These are phyloP conservation scores for Takashimella tepidaria DNA, from an alignment of 1,284 basidiomycete species.

Conservation along the genomic window DNA sequence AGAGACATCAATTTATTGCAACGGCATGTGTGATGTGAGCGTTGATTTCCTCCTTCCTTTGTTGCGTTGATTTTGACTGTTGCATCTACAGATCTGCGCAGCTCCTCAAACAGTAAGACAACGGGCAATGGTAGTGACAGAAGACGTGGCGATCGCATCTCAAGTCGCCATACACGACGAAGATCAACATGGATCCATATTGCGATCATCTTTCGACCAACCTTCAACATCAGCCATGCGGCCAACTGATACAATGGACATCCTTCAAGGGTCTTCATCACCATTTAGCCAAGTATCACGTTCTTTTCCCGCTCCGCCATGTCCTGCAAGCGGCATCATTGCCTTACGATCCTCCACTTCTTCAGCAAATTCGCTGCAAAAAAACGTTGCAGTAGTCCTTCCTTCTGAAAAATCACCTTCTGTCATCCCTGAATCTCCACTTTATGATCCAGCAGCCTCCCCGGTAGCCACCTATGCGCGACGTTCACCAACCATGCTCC, in stretches of 20 bases:
- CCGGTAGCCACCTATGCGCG: not conserved
- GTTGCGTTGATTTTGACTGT: not conserved
- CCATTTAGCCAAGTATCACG: not conserved
- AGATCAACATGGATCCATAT: not conserved
- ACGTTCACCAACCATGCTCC: not conserved
- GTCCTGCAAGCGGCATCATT: not conserved
- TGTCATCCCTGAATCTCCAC: not conserved
- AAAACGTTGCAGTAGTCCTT: not conserved
- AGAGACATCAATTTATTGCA: conserved; percentile 57
- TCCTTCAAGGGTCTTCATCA: not conserved
- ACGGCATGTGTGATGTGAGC: conserved; percentile 76
- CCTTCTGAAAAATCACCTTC: too few species aligned
- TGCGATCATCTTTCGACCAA: conserved; percentile 5
- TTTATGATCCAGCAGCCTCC: not conserved
- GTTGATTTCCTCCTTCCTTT: too few species aligned
- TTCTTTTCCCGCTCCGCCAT: not conserved
- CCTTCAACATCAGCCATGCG: conserved; percentile 4
- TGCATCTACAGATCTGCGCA: conserved; percentile 26
- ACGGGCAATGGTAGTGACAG: conserved; percentile 20
- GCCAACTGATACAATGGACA: not conserved
- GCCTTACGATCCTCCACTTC: too few species aligned
- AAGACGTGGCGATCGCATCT: conserved; percentile 26
- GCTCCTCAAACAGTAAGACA: conserved; percentile 20
- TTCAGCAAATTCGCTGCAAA: not conserved
- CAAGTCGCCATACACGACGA: conserved; percentile 15